Conservation (phyloP, 371 early-diverging fungal species). For the Batkoa obscura region DNA sequence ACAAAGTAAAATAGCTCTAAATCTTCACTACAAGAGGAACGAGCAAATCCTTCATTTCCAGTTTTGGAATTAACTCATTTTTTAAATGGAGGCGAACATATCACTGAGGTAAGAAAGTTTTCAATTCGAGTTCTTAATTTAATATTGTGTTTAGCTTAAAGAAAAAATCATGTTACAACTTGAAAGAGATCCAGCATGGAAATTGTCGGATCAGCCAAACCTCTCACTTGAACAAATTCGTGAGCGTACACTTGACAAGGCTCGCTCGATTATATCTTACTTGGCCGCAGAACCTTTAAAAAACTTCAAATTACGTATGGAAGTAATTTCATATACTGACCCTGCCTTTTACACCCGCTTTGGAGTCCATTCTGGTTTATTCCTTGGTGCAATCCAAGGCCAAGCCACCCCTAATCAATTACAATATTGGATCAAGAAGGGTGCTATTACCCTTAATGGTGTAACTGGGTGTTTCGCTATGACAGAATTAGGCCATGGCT, state of each 20-base stretch:
- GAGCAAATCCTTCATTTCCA: constrained; percentile 50
- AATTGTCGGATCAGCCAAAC: constrained; percentile 61
- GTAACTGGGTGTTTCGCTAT: constrained; percentile 83
- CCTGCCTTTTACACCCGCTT: constrained; percentile 84
- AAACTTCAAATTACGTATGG: constrained; percentile 60
- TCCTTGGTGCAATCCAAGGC: constrained; percentile 75
- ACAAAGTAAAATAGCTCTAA: too few relatives aligned
- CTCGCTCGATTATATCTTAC: constrained; percentile 48
- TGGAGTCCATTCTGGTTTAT: constrained; percentile 81
- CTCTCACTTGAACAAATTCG: constrained; percentile 55
- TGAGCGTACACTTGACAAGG: constrained; percentile 75
- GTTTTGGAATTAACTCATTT: constrained; percentile 59
- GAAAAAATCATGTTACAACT: constrained; percentile 69
- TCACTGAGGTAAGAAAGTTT: constrained; percentile 23
- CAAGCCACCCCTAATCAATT: constrained; percentile 73
- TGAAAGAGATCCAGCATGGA: constrained; percentile 74
- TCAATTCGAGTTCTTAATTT: background rate
- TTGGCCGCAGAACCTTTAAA: constrained; percentile 54
- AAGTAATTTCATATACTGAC: constrained; percentile 57
- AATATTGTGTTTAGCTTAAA: constrained; percentile 23
- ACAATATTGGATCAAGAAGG: constrained; percentile 72
- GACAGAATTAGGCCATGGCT: constrained; percentile 82
- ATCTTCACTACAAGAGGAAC: constrained; percentile 27
- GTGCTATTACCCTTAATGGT: constrained; percentile 45
- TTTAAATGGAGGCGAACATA: constrained; percentile 54